Evolutionary conservation across 2,329 filamentous ascomycete species (phyloP).

Genomic region (Metarhizium rileyi): DNA sequence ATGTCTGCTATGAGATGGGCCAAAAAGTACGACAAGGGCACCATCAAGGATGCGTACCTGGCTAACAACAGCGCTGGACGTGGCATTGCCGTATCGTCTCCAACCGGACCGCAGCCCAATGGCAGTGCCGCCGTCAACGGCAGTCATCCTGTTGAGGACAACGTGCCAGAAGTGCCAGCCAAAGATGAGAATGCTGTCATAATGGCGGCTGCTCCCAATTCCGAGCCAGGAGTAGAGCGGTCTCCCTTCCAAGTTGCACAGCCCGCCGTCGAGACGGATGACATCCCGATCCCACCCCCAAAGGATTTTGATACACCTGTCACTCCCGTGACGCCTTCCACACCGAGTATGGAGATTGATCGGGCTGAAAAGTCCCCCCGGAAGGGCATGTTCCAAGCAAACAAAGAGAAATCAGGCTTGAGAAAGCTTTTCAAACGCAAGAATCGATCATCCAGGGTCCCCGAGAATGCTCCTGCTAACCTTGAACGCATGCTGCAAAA

Average conservation of each 20-base stretch:
- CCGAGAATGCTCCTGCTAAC: constrained; percentile 42
- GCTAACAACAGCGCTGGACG: constrained; percentile 63
- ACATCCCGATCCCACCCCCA: constrained; percentile 14
- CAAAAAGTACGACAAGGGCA: constrained; percentile 84
- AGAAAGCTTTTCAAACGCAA: constrained; percentile 58
- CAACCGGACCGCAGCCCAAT: constrained; percentile 24
- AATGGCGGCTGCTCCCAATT: neutral
- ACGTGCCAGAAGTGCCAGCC: constrained; percentile 29
- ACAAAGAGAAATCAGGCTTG: constrained; percentile 40
- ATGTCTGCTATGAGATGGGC: constrained; percentile 96
- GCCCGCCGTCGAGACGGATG: neutral
- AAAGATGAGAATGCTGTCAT: constrained; percentile 22
- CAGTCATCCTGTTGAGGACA: neutral
- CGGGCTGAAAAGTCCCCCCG: constrained; percentile 16
- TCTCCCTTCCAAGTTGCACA: neutral
- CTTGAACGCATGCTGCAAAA: constrained; percentile 40
- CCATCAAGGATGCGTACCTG: constrained; percentile 78
- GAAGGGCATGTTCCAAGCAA: constrained; percentile 27
- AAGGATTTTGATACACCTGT: constrained; percentile 7
- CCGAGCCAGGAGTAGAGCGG: neutral
- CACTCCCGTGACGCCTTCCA: neutral
- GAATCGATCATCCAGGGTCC: constrained; percentile 47
- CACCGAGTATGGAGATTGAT: neutral
- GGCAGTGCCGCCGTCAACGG: constrained; percentile 10
- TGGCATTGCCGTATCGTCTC: constrained; percentile 35